Evolutionary conservation across 129 eudicot species (phyloP), one percentile per base, ranked within the genome.

Genomic region (Chrysanthemum seticuspe): DNA sequence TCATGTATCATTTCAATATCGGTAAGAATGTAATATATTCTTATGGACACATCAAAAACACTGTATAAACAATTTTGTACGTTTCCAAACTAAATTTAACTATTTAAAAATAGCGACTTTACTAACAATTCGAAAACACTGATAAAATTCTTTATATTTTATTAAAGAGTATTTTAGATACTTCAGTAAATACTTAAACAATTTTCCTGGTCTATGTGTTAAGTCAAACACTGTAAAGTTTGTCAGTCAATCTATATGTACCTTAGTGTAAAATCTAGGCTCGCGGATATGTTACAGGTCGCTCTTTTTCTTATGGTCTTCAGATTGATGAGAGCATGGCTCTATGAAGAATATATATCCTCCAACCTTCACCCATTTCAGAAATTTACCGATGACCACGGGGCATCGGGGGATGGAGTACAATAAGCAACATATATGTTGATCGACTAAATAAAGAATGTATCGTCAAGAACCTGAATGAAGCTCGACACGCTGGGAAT

Each of bases 251-350:
- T 62, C 67, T 71, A 19, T 55, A 12, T 64, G 53, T 65, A 95
- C 99, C 99, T 90, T 90, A 49, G 99, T 95, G 71, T 95, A 95
- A 74, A 78, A 95, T 58, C 96, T 85, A 27, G 99, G 99, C 25
- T 90, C 94, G 3, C 99, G 92, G 70, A 86, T 90, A 81, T 90
- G 94, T 56, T 96, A 85, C 2, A 92, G 73, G 73, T 87, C 86
- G 62, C 60, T 78, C 72, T 85, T 82, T 66, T 96, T 79, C 80
- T 88, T 94, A 83, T 86, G 88, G 78, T 90, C 96, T 69, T 96
- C 99, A 40, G 99, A 94, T 75, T 86, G 96, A 72, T 88, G 96
- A 82, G 88, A 94, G 80, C 99, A 90, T 52, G 96, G 86, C 62
- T 95, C 99, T 67, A 91, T 82, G 76, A 95, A 95, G 81, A 90